Conservation (phyloP, 192 early-diverging fungal genomes). For the Neocallimastix lanati region DNA sequence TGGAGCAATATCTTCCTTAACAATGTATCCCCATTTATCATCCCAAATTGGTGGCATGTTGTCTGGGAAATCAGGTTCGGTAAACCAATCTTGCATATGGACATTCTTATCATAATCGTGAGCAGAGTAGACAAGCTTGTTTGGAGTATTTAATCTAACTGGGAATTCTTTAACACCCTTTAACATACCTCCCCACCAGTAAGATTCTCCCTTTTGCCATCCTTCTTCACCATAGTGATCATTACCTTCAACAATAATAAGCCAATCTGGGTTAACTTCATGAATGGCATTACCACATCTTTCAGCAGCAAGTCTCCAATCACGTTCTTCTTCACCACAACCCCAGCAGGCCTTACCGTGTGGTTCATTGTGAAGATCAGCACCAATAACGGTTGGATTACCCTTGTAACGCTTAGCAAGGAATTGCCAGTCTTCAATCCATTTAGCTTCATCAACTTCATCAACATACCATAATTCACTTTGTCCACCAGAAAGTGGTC, state of each 20-base stretch:
- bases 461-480: slow-evolving; percentile 10
- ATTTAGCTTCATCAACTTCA: slow-evolving; percentile 7
- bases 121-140: too few relatives aligned
- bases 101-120: too few relatives aligned
- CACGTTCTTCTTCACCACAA: not conserved
- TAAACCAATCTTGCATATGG: not conserved
- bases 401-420: too few relatives aligned
- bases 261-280: slow-evolving; percentile 1
- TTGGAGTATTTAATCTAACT: slow-evolving; percentile 7
- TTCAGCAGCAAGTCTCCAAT: not conserved
- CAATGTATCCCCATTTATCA: not conserved
- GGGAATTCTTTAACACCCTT: slow-evolving; percentile 1
- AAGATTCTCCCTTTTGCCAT: too few relatives aligned
- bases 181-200: slow-evolving; percentile 10
- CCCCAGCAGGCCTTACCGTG: not conserved
- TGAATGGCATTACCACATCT: slow-evolving; percentile 10
- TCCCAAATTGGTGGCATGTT: too few relatives aligned
- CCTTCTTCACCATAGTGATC: too few relatives aligned
- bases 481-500: too few relatives aligned
- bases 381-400: too few relatives aligned
- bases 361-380: too few relatives aligned
- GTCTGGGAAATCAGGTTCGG: not conserved
- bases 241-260: too few relatives aligned
- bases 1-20: not conserved
- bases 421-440: slow-evolving; percentile 13